phyloP scores from a whole-genome alignment of 148 eudicot genomes.

The Linanthus parryae region DNA sequence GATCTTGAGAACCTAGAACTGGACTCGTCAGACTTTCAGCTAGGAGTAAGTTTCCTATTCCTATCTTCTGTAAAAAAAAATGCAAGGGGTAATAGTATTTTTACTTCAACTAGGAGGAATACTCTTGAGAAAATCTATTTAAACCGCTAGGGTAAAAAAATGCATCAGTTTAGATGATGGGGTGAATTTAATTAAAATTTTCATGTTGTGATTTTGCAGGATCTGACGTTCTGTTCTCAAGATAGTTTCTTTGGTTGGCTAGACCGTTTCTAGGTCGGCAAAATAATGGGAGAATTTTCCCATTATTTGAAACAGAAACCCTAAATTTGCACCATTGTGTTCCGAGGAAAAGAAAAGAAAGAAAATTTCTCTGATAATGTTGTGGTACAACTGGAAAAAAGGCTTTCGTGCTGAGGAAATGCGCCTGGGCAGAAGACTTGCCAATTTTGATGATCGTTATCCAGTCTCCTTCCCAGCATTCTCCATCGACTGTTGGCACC shows the following conservation, averaged over 20 bases:
- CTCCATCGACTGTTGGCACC: no score
- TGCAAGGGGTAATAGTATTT: no score
- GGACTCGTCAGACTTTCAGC: conserved; percentile 49
- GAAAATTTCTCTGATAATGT: no score
- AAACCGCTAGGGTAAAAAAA: not conserved
- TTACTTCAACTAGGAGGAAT: no score
- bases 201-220: conserved; percentile 29
- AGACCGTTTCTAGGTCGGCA: conserved; percentile 22
- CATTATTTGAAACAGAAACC: conserved; percentile 1
- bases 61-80: not conserved
- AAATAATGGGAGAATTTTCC: not conserved
- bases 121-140: no score
- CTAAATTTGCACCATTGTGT: no score
- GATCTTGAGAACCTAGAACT: conserved; percentile 52
- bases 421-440: no score
- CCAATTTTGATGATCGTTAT: no score
- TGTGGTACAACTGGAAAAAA: no score
- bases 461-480: no score
- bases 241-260: conserved; percentile 64
- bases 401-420: no score
- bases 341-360: no score
- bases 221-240: conserved; percentile 65
- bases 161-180: not conserved
- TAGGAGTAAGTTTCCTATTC: conserved; percentile 37
- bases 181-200: not conserved